Evolutionary conservation across 257 asterid genomes (phyloP), one percentile per base, ranked within the genome.

Genomic region (Gynochthodes officinalis): DNA sequence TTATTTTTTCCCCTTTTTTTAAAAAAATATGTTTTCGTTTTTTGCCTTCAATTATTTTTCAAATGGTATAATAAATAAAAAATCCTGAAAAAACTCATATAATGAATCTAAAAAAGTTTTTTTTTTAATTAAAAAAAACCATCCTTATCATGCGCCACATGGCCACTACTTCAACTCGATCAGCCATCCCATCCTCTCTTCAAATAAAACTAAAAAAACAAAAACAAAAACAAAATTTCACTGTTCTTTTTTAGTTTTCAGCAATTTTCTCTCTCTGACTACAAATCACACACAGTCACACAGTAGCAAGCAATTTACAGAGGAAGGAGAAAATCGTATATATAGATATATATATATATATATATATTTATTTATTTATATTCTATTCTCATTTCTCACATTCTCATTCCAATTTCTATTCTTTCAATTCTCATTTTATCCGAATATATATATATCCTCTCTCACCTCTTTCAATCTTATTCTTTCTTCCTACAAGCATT

Each of bases 131-230:
- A 61, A 37, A 48, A 37, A 44, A 42, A 33, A 5, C 85, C 83
- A 40, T 81, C 70, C 76, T 85, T 82, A 84, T 84, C 83, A 73
- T 82, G 78, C 81, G 78, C 86, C 82, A 69, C 73, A 63, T 60
- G 7, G 85, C 71, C 88, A 57, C 84, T 19, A 39, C 84, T 78
- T 11, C 46, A 35, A 61, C 80, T 16, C 49, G 46, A 60, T 39
- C 33, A 55, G 28, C 64, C 30, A 28, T 15, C 5, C 19, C 70
- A 62, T 49, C 52, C 54, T 21, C 4, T 15, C 30, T 67, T 52
- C 13, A 19, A 67, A 33, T 13, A 32, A 39, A 67, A 43, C 2
- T 15, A 16, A 60, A 71, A 43, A 27, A 9, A 25, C 49, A 19
- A 49, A 19, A 18, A 5, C 7, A 33, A 60, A 3, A 61, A 32